Percentiles rank a stretch among this genome's conserved stretches.
These are phyloP conservation scores for Hydnum rufescens DNA, from an alignment of 768 basidiomycete species.

Conservation along the genomic window DNA sequence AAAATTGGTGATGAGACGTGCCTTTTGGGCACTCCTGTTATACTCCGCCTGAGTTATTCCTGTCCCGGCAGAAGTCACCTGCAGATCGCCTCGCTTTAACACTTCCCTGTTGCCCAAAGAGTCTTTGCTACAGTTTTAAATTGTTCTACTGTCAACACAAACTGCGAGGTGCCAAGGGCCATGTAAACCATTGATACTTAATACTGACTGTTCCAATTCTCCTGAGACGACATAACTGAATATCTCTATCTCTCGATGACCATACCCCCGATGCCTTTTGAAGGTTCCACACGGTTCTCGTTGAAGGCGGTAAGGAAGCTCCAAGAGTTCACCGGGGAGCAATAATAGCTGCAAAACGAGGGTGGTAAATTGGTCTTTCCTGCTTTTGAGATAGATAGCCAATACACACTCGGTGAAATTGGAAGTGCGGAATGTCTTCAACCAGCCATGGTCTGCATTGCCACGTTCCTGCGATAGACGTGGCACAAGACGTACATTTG, in stretches of 20 bases:
- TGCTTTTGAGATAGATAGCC: too few species aligned
- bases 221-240: conserved; percentile 74
- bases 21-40: too few species aligned
- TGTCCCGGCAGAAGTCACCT: conserved; percentile 80
- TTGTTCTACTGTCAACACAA: background rate
- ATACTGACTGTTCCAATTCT: conserved; percentile 47
- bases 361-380: too few species aligned
- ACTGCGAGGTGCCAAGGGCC: background rate
- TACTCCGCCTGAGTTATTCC: conserved; percentile 75
- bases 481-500: conserved; percentile 8
- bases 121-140: conserved; percentile 45
- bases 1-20: too few species aligned
- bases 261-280: conserved; percentile 69
- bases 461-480: conserved; percentile 9
- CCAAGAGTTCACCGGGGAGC: too few species aligned
- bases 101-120: conserved; percentile 83
- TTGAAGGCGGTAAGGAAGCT: conserved; percentile 76
- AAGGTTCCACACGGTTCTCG: conserved; percentile 65
- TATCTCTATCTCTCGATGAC: conserved; percentile 75
- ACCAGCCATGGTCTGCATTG: conserved; percentile 62
- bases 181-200: too few species aligned
- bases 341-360: too few species aligned
- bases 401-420: conserved; percentile 49
- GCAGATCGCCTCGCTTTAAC: conserved; percentile 72
- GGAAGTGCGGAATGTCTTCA: conserved; percentile 77